Base-by-base conservation (phyloP, 257 asterid genomes). In the Nicotiana paniculata region DNA sequence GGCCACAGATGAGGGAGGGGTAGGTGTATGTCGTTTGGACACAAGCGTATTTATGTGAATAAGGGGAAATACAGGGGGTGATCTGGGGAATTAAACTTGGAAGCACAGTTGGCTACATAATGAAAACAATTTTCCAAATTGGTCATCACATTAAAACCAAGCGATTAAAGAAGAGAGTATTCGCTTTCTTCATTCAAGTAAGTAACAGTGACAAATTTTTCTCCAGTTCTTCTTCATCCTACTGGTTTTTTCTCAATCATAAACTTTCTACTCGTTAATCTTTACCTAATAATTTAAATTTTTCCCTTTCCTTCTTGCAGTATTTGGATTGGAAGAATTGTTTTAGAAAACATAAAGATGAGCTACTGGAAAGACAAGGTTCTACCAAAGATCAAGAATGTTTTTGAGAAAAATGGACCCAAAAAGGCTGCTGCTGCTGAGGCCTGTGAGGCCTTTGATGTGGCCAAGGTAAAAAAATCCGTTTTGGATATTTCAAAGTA, bases 301-400 rank as follows among this genome's bases (percentile, higher is more conserved):
- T 37, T 37, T 37, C 9, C 43, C 43, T 6, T 37, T 37, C 43
- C 43, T 37, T 37, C 2, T 37, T 37, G 43, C 43, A 37, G 43
- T 37, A 37, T 37, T 37, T 37, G 43, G 9, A 37, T 37, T 37
- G 43, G 1, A 37, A 37, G 43, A 37, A 37, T 37, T 37, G 43
- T 37, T 37, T 37, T 37, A 37, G 83, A 87, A 6, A 13, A 15
- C 32, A 81, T 48, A 85, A 89, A 86, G 94, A 92, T 82, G 90
- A 90, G 89, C 51, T 90, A 90, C 89, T 94, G 98, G 98, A 91
- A 93, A 83, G 90, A 92, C 15, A 94, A 94, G 82, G 93, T 94
- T 85, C 90, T 93, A 81, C 98, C 97, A 15, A 91, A 90, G 84
- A 87, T 94, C 88, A 94, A 92, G 92, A 91, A 93, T 82, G 92